phyloP scores from a whole-genome alignment of 108 stramenopile genomes.

The Asterionellopsis glacialis region DNA sequence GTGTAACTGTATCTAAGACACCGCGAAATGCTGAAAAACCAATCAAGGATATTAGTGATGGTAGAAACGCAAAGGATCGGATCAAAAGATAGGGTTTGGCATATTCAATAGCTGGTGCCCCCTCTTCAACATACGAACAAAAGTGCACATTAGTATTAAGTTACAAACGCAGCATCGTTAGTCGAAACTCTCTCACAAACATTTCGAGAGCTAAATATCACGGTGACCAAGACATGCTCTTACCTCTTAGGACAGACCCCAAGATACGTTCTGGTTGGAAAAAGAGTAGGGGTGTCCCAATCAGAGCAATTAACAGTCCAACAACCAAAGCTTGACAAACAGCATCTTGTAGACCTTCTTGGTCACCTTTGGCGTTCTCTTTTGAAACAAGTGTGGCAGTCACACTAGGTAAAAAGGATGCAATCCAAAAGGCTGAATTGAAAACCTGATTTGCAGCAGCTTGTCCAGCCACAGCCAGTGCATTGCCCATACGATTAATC shows the following conservation, averaged over 20 bases:
- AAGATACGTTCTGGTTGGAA: constrained; percentile 51
- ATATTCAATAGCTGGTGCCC: constrained; percentile 78
- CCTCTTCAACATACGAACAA: constrained; percentile 16
- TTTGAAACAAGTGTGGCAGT: constrained; percentile 83
- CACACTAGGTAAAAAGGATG: constrained; percentile 81
- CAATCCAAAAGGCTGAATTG: constrained; percentile 73
- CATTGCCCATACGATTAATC: constrained; percentile 91
- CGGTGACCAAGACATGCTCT: background rate
- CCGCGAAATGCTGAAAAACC: constrained; percentile 62
- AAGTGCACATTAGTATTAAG: too few relatives aligned
- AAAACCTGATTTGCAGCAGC: constrained; percentile 91
- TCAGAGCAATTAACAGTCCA: constrained; percentile 60
- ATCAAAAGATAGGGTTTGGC: constrained; percentile 81
- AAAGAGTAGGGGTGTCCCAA: constrained; percentile 63
- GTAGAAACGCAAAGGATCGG: constrained; percentile 80
- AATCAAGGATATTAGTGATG: constrained; percentile 71
- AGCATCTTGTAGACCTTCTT: constrained; percentile 71
- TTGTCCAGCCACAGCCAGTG: constrained; percentile 85
- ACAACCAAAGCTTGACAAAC: constrained; percentile 78
- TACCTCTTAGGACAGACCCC: constrained; percentile 44
- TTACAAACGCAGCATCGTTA: too few relatives aligned
- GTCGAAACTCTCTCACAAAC: too few relatives aligned
- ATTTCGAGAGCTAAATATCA: background rate
- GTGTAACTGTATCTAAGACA: constrained; percentile 75
- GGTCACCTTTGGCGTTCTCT: constrained; percentile 68